These are phyloP conservation scores for Colletotrichum sp. DNA, from an alignment of 2,329 filamentous ascomycete species.

Conservation along the genomic window DNA sequence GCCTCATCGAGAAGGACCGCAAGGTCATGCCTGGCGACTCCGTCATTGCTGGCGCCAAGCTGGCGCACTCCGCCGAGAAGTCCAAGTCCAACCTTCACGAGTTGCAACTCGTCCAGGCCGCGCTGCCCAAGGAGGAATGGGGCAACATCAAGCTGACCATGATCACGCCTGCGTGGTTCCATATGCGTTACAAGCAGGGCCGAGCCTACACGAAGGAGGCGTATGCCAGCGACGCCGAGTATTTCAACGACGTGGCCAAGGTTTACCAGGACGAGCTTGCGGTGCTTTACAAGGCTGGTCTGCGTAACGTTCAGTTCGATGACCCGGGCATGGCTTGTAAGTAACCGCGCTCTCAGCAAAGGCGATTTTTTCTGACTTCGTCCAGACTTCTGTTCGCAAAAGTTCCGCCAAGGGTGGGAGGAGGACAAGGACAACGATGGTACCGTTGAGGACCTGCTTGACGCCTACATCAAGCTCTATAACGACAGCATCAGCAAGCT, in stretches of 20 bases:
- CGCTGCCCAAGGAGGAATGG: constrained; percentile 52
- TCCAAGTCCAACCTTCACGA: constrained; percentile 55
- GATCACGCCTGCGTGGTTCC: constrained; percentile 57
- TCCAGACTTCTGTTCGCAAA: constrained; percentile 73
- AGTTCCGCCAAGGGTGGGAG: constrained; percentile 74
- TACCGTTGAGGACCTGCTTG: constrained; percentile 70
- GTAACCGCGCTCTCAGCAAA: constrained; percentile 27
- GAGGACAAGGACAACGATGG: constrained; percentile 71
- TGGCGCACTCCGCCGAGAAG: constrained; percentile 45
- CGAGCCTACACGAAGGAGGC: constrained; percentile 28
- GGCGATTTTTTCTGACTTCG: background rate
- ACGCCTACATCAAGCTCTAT: constrained; percentile 78
- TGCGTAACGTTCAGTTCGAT: constrained; percentile 71
- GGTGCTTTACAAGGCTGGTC: constrained; percentile 64
- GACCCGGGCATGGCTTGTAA: constrained; percentile 71
- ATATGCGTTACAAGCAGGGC: constrained; percentile 31
- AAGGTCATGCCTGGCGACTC: constrained; percentile 62
- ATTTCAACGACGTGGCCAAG: constrained; percentile 69
- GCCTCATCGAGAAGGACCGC: constrained; percentile 55
- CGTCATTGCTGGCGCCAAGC: constrained; percentile 56
- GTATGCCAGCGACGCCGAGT: constrained; percentile 45
- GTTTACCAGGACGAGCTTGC: constrained; percentile 69
- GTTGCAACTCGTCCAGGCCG: constrained; percentile 50
- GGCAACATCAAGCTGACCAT: constrained; percentile 58
- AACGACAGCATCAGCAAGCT: constrained; percentile 71